Evolutionary conservation across 1,284 basidiomycete species (phyloP).

Genomic region (Meira nashicola): DNA sequence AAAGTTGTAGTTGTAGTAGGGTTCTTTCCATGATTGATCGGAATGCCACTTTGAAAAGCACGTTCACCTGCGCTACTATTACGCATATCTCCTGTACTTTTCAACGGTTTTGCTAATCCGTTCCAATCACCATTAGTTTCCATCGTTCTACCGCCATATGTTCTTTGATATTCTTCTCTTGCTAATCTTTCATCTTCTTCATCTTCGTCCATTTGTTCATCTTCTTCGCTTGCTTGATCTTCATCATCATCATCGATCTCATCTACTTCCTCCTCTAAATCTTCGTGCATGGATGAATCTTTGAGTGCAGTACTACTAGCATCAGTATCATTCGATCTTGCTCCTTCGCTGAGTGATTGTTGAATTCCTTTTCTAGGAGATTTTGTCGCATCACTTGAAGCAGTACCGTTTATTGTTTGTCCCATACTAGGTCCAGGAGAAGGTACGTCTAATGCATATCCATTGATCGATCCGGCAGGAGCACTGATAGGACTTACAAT

Average conservation of each 20-base stretch:
- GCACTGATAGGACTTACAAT: background rate
- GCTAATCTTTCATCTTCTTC: constrained; percentile 11
- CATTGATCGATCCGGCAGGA: background rate
- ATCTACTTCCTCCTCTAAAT: background rate
- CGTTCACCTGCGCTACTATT: constrained; percentile 5
- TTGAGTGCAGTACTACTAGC: background rate
- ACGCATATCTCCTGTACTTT: background rate
- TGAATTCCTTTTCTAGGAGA: background rate
- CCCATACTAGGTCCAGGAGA: background rate
- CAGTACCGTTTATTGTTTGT: background rate
- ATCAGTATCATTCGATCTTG: background rate
- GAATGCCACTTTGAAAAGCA: background rate
- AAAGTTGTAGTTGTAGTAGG: too few relatives aligned
- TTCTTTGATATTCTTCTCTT: constrained; percentile 8
- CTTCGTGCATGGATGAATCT: background rate
- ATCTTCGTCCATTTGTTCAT: constrained; percentile 7
- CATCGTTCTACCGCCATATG: constrained; percentile 6
- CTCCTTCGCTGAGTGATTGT: background rate
- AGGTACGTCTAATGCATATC: too few relatives aligned
- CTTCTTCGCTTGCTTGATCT: background rate
- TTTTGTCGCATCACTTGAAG: background rate
- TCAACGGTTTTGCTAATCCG: constrained; percentile 5
- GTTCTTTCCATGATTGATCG: too few relatives aligned
- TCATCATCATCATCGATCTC: too few relatives aligned
- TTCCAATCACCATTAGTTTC: constrained; percentile 15